phyloP scores from a whole-genome alignment of 73 alveolate species.

The Diophrys sp. region DNA sequence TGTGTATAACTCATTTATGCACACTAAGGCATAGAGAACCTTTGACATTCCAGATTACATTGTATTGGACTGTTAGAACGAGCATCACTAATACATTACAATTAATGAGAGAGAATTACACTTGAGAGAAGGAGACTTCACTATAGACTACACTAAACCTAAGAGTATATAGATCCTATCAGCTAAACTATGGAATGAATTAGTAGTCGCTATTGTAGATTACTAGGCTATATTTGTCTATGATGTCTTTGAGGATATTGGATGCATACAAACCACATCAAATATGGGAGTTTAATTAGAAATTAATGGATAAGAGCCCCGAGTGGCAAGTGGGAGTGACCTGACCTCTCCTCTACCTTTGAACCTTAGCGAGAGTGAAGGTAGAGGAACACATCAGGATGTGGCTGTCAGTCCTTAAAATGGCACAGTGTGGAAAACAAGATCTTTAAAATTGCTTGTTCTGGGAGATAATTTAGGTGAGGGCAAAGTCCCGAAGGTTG shows the following conservation, averaged over 20 bases:
- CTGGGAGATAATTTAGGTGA: too few relatives aligned
- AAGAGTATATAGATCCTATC: not conserved
- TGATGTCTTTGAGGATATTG: not conserved
- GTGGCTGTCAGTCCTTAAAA: too few relatives aligned
- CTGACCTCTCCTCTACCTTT: too few relatives aligned
- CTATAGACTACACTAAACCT: not conserved
- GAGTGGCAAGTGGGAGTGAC: too few relatives aligned
- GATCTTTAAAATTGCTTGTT: too few relatives aligned
- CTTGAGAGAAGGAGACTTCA: not conserved
- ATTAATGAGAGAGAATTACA: not conserved
- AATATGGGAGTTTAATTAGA: too few relatives aligned
- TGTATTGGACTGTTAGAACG: not conserved
- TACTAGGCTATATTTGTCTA: not conserved
- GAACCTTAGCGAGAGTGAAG: too few relatives aligned
- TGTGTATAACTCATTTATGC: not conserved
- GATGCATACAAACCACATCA: not conserved
- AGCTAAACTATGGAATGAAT: not conserved
- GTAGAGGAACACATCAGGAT: too few relatives aligned
- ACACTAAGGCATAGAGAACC: not conserved
- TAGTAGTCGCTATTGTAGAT: not conserved
- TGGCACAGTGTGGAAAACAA: too few relatives aligned
- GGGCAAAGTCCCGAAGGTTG: too few relatives aligned
- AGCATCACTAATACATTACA: not conserved
- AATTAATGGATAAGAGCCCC: too few relatives aligned
- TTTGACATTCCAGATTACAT: not conserved